These are phyloP conservation scores for Rhodotorula glutinis DNA, from an alignment of 1,284 basidiomycete genomes.

Conservation along the genomic window DNA sequence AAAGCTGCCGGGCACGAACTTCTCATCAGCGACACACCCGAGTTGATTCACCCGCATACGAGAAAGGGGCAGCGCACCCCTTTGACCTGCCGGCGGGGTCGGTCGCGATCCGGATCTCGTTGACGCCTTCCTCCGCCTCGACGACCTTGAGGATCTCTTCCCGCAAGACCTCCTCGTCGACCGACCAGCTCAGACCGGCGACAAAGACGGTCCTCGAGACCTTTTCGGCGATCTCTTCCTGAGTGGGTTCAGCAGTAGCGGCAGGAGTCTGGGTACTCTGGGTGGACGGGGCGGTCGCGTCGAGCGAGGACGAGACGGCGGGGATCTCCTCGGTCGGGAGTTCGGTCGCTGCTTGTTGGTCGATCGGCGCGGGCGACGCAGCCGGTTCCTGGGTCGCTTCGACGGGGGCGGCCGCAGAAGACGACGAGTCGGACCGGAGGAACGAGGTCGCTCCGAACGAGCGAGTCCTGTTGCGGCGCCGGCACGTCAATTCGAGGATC, in stretches of 20 bases:
- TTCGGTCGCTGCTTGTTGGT: constrained; percentile 2
- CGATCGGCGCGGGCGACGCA: constrained; percentile 7
- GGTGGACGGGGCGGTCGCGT: constrained; percentile 3
- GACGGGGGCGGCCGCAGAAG: not conserved
- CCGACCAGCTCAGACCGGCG: constrained; percentile 90
- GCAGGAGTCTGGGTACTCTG: not conserved
- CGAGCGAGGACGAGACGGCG: constrained; percentile 13
- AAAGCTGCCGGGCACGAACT: constrained; percentile 52
- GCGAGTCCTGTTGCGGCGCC: not conserved
- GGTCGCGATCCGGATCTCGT: constrained; percentile 79
- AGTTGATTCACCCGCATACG: too few relatives aligned
- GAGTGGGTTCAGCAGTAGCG: not conserved
- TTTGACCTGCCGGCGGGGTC: constrained; percentile 82
- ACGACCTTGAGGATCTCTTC: constrained; percentile 64
- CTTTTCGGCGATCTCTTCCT: not conserved
- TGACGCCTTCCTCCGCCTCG: constrained; percentile 60
- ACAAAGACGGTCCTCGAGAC: constrained; percentile 69
- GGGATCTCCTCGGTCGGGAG: constrained; percentile 18
- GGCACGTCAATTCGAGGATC: too few relatives aligned
- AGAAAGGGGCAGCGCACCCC: constrained; percentile 52
- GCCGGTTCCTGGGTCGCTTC: not conserved
- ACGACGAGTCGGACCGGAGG: not conserved
- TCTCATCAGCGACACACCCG: not conserved
- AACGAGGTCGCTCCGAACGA: not conserved
- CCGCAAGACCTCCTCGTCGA: constrained; percentile 92